phyloP scores from a whole-genome alignment of 352 stramenopile genomes.

The Hyaloperonospora brassicae region DNA sequence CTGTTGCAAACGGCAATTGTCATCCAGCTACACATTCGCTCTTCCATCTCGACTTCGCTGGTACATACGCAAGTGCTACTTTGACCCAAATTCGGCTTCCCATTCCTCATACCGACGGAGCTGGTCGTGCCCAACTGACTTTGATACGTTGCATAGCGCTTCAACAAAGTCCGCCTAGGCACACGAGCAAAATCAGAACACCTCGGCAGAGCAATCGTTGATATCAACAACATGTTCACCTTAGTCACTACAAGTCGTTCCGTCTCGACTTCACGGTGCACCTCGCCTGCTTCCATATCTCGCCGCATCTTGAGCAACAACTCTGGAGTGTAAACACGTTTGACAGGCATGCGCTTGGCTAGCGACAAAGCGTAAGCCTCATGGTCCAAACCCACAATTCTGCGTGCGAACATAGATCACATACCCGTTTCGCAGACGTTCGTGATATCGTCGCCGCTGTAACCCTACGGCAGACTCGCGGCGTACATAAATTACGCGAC shows the following conservation, averaged over 20 bases:
- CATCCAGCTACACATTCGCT: no score
- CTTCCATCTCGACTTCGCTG: no score
- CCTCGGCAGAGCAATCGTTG: neutral
- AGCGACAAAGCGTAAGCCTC: neutral
- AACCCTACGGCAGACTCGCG: conserved; percentile 23
- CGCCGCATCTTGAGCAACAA: conserved; percentile 48
- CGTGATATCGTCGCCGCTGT: conserved; percentile 53
- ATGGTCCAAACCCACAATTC: neutral
- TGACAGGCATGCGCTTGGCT: conserved; percentile 79
- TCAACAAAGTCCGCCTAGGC: conserved; percentile 44
- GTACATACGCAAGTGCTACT: conserved; percentile 25
- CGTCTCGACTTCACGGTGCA: conserved; percentile 39
- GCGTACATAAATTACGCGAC: neutral
- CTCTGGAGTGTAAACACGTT: conserved; percentile 64
- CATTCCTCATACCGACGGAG: conserved; percentile 68
- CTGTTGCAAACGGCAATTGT: no score
- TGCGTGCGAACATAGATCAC: conserved; percentile 1
- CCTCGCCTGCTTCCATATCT: conserved; percentile 33
- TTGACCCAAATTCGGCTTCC: conserved; percentile 79
- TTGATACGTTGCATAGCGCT: conserved; percentile 70
- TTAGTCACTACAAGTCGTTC: conserved; percentile 58
- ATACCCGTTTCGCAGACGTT: conserved; percentile 46
- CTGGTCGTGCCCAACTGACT: conserved; percentile 73
- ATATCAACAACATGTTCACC: conserved; percentile 14
- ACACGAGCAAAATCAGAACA: neutral